Base-by-base conservation (phyloP, 345 rosid genomes). In the Trapa incisa region DNA sequence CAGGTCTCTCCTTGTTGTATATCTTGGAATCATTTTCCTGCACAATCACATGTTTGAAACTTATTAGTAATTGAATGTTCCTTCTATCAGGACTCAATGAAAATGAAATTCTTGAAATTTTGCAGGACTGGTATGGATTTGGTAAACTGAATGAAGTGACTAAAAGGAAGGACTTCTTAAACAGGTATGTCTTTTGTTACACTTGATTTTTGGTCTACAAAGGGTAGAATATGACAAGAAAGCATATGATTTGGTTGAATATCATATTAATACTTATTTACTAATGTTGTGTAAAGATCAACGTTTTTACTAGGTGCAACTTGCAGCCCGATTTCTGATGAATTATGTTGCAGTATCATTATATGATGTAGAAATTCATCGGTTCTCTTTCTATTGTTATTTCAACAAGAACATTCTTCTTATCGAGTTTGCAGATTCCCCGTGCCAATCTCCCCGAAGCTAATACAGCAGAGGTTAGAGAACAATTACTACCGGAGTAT, bases 71-170 rank as follows among this genome's bases (percentile, higher is more conserved):
- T 52, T 52, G 6, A 52, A 8, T 16, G 29, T 12, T 3, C n/a
- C 29, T 5, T 36, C 13, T 16, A 32, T 58, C 16, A 10, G 37
- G 37, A 58, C 33, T 2, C 33, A 11, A 38, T 38, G 70, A 61
- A 50, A 33, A 29, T 41, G 37, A 43, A 50, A 48, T 68, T 2
- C 63, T 71, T 32, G n/a, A 65, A 67, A 67, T 61, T 68, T 73
- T 77, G 80, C 92, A 93, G 98, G 97, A 93, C 74, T 74, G 65
- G 48, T 85, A 84, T 72, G 99, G 96, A 68, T 83, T 84, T 82
- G 80, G 82, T 70, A 89, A 84, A 69, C 80, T 94, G 78, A 83
- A 77, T 61, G 89, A 94, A 75, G 86, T 84, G 53, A 88, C 92
- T 29, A 82, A 87, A 74, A 94, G 86, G 75, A 73, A 81, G 72